Conservation (phyloP, 2,329 filamentous ascomycete species). For the Bipolaris oryzae region DNA sequence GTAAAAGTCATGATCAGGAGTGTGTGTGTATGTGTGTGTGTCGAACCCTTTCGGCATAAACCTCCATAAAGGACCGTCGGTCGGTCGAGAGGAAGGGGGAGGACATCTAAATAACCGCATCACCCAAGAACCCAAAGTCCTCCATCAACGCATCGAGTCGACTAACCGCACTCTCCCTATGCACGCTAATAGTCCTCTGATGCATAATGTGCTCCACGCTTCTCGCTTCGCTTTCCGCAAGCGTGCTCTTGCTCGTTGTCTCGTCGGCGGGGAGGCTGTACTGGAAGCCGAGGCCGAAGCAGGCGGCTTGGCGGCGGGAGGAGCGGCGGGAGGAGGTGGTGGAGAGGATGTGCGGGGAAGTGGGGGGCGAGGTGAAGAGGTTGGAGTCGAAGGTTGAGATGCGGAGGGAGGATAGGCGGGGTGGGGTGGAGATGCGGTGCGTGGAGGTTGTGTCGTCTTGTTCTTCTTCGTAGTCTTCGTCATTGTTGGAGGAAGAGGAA, state of each 20-base stretch:
- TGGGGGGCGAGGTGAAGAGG: slow-evolving; percentile 36
- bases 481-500: neutral
- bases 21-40: no score
- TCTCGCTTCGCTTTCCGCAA: slow-evolving; percentile 24
- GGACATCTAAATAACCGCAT: no score
- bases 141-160: slow-evolving; percentile 35
- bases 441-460: slow-evolving; percentile 9
- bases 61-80: no score
- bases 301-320: slow-evolving; percentile 38
- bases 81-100: no score
- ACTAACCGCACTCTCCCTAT: slow-evolving; percentile 31
- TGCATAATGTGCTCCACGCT: neutral
- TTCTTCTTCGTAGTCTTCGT: slow-evolving; percentile 19
- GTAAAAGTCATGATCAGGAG: no score
- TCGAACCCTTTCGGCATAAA: no score
- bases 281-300: slow-evolving; percentile 43
- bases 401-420: slow-evolving; percentile 32
- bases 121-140: slow-evolving; percentile 45
- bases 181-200: slow-evolving; percentile 16
- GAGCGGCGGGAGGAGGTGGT: slow-evolving; percentile 14
- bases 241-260: slow-evolving; percentile 32
- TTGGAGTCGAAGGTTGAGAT: slow-evolving; percentile 39
- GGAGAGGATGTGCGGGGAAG: slow-evolving; percentile 13
- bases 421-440: slow-evolving; percentile 26
- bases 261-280: slow-evolving; percentile 43